Evolutionary conservation across 108 stramenopile species (phyloP), one percentile per base, ranked within the genome.

Genomic region (Skeletonema marinoi): DNA sequence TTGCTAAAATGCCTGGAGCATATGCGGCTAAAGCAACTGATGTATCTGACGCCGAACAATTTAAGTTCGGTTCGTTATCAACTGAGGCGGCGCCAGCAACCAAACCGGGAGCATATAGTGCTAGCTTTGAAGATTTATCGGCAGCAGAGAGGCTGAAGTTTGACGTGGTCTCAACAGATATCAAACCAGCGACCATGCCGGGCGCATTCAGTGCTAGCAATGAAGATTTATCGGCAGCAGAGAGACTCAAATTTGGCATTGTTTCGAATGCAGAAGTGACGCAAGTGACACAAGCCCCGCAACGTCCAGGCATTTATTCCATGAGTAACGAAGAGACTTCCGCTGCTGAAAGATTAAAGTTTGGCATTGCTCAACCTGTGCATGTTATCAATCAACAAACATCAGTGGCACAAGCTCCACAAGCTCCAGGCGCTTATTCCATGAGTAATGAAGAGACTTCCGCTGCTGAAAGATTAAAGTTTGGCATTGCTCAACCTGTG

Each of bases 291-390:
- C 39, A 73, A 50, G 46, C 48, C 62, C 16, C 62, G 62, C 17
- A 39, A 32, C 14, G 6, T 12, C 73, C 73, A 12, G 56, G 65
- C 13, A 67, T 56, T 29, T 33, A n/a, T 10, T 10, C 60, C 6
- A 32, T 33, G 13, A 38, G 54, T 44, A 16, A 41, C 41, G 62
- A 36, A 32, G 50, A 68, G 0, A 50, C 42, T 1, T 13, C 41
- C 32, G 66, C 60, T 29, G 76, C 76, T 8, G 76, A 77, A 36
- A 41, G 68, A 9, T 29, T 77, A 9, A 77, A 77, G 48, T 77
- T 70, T 70, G 68, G 68, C 7, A 32, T 74, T 31, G 48, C 46
- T 3, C 29, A 39, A 14, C 21, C 21, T 25, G 25, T 56, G 54
- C 54, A 25, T 56, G 25, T 56, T 56, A 9, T 25, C 0, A 25